Evolutionary conservation across 805 yeast genomes (phyloP).

Genomic region (Komagataella ulmi): DNA sequence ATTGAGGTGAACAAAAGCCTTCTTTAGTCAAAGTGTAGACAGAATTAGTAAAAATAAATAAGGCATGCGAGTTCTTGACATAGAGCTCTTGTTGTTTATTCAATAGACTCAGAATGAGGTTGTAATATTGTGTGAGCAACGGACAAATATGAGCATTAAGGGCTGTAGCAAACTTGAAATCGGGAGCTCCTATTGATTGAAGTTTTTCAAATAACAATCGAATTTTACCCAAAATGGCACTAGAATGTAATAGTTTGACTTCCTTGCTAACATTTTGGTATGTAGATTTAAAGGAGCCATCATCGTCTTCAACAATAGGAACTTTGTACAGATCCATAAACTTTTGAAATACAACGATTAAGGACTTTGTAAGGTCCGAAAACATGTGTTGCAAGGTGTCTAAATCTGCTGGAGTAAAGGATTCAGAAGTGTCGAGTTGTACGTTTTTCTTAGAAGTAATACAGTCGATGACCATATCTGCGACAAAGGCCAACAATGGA

Average conservation of each 20-base stretch:
- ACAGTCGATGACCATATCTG: slow-evolving; percentile 27
- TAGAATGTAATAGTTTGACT: slow-evolving; percentile 18
- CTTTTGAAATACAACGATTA: slow-evolving; percentile 59
- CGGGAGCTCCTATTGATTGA: background rate
- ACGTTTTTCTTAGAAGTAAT: no score
- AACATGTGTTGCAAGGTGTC: slow-evolving; percentile 28
- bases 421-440: background rate
- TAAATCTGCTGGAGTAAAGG: background rate
- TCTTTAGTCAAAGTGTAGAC: slow-evolving; percentile 52
- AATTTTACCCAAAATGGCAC: slow-evolving; percentile 9
- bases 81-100: slow-evolving; percentile 17
- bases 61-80: slow-evolving; percentile 40
- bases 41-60: slow-evolving; percentile 41
- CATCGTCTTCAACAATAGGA: slow-evolving; percentile 32
- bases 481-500: slow-evolving; percentile 27
- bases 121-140: slow-evolving; percentile 43
- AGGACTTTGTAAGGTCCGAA: slow-evolving; percentile 38
- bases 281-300: slow-evolving; percentile 50
- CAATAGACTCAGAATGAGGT: slow-evolving; percentile 21
- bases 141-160: slow-evolving; percentile 48
- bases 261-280: slow-evolving; percentile 30
- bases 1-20: slow-evolving; percentile 91
- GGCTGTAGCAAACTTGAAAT: slow-evolving; percentile 21
- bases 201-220: background rate
- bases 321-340: slow-evolving; percentile 23